Evolutionary conservation across 805 yeast genomes (phyloP), one percentile per base, ranked within the genome.

Genomic region (Hanseniaspora pseudoguilliermondii): DNA sequence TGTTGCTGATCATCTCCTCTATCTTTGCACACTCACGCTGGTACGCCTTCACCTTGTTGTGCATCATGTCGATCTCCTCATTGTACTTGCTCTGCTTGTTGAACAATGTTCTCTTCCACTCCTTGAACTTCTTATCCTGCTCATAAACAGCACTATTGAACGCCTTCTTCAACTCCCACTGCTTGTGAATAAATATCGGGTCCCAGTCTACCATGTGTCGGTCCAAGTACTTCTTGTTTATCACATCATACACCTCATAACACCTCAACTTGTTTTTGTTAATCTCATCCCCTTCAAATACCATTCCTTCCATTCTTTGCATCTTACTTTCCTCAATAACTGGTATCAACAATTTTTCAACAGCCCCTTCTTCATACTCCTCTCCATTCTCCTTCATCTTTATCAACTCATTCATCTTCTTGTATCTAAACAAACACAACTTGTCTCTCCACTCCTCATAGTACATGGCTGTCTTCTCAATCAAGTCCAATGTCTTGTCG

Each of bases 401-500:
- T 36, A 53, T 5, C 32, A 47, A 32, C 32, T 53, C 56, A 29
- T 39, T 38, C 39, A 47, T 47, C 35, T 53, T 46, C n/a, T 53
- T 39, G 25, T 70, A 58, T 57, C 86, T 72, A 11, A 77, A 72
- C 53, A 70, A 73, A 70, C 85, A 72, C 63, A 83, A 77, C 47
- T 74, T 74, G 21, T 72, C 65, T 47, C 96, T 78, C 69, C 80
- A 87, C 36, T 73, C 74, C 61, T 84, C 95, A 69, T 83, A 88
- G 65, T 84, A 67, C 6, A 9, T 21, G n/a, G 88, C 91, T 7
- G 95, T 86, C 8, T 88, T 75, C n/a, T 72, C 65, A 42, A 87
- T 80, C 60, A 90, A 75, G 64, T 89, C 96, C 50, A 85, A 76
- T 84, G 87, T 78, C 67, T 86, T 78, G 21, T 81, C 75, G 25